These are phyloP conservation scores for Epichloe gansuensis DNA, from an alignment of 2,329 filamentous ascomycete genomes.

Conservation along the genomic window DNA sequence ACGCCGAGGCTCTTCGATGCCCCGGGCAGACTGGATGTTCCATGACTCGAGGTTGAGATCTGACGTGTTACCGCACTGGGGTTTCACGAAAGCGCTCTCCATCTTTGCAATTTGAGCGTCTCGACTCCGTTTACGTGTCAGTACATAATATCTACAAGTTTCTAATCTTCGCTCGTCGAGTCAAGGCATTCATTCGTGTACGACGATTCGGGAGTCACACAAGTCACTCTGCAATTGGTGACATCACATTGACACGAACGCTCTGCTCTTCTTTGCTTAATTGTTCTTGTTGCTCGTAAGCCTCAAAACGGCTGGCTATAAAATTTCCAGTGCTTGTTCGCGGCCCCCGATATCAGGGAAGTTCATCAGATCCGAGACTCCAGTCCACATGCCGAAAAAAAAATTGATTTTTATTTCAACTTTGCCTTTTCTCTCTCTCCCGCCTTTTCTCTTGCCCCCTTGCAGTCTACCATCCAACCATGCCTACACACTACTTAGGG, in stretches of 20 bases:
- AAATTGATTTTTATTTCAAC: not conserved
- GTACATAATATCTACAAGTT: too few relatives aligned
- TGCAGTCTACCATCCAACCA: constrained; percentile 11
- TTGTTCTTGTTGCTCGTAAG: constrained; percentile 25
- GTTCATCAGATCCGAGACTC: constrained; percentile 30
- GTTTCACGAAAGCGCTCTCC: too few relatives aligned
- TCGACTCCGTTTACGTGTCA: too few relatives aligned
- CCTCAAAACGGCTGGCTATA: constrained; percentile 22
- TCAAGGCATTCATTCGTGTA: too few relatives aligned
- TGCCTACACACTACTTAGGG: constrained; percentile 8
- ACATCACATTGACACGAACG: constrained; percentile 1
- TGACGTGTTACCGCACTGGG: too few relatives aligned
- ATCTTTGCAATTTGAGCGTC: too few relatives aligned
- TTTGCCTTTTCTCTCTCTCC: not conserved
- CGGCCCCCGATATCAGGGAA: constrained; percentile 16
- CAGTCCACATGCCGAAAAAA: constrained; percentile 22
- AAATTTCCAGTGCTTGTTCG: constrained; percentile 13
- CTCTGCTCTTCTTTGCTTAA: constrained; percentile 1
- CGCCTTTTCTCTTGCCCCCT: not conserved
- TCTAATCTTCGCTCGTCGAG: too few relatives aligned
- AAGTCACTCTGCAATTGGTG: not conserved
- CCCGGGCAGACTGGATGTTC: too few relatives aligned
- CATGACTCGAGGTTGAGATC: too few relatives aligned
- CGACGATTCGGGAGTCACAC: not conserved
- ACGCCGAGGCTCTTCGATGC: too few relatives aligned